Percentiles rank a stretch among this genome's conserved stretches.
Conservation (phyloP, 2,329 filamentous ascomycete genomes). For the Alternaria triticimaculans region DNA sequence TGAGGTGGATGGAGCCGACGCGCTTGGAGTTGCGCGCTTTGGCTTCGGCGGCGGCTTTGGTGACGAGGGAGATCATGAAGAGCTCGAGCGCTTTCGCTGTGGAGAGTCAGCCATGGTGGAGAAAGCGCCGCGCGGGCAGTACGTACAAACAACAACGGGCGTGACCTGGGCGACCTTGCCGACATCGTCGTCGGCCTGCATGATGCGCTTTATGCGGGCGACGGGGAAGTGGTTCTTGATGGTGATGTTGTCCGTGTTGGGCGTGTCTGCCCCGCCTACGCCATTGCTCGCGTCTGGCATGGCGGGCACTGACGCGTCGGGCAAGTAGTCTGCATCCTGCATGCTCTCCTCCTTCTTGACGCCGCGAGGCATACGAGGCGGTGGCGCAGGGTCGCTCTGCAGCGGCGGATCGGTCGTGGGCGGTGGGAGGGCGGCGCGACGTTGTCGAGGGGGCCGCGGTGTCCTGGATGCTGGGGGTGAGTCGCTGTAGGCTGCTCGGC, state of each 20-base stretch:
- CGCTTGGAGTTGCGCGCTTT: slow-evolving; percentile 83
- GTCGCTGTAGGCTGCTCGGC: slow-evolving; percentile 44
- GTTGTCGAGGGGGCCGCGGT: slow-evolving; percentile 46
- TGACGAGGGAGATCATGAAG: slow-evolving; percentile 95
- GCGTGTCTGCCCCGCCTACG: slow-evolving; percentile 32
- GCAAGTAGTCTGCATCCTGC: slow-evolving; percentile 47
- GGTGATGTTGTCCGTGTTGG: slow-evolving; percentile 63
- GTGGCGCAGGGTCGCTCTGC: slow-evolving; percentile 19
- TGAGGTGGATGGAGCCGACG: slow-evolving; percentile 88
- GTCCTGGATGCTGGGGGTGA: slow-evolving; percentile 48
- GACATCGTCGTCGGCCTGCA: slow-evolving; percentile 98
- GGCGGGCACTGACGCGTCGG: slow-evolving; percentile 39
- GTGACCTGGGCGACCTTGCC: slow-evolving; percentile 98
- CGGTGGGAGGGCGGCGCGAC: slow-evolving; percentile 18
- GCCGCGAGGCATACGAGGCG: slow-evolving; percentile 39
- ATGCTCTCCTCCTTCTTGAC: slow-evolving; percentile 35
- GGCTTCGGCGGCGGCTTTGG: slow-evolving; percentile 85
- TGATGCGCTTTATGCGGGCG: slow-evolving; percentile 96
- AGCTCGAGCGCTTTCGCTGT: slow-evolving; percentile 90
- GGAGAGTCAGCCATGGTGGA: slow-evolving; percentile 8
- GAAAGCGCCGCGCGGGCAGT: not conserved
- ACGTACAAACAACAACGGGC: slow-evolving; percentile 83
- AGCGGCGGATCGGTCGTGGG: slow-evolving; percentile 2
- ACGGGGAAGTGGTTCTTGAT: slow-evolving; percentile 97
- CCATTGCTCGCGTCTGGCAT: slow-evolving; percentile 30